Conservation (phyloP, 2,329 filamentous ascomycete genomes). For the Zalaria obscura region DNA sequence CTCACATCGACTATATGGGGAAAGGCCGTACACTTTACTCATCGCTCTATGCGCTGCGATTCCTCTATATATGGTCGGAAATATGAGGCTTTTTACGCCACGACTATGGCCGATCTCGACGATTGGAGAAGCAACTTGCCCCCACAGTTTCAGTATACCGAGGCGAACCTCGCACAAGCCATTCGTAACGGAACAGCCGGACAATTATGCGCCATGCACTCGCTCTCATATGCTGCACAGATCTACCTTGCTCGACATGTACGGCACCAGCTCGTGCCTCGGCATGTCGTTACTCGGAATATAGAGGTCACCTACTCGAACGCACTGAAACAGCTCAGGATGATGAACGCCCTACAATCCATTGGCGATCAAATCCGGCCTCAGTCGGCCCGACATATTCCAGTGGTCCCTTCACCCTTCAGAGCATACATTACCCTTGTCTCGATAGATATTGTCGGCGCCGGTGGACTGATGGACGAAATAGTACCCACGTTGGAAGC, state of each 20-base stretch:
- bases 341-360: conserved; percentile 11
- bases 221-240: conserved; percentile 50
- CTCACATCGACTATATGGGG: conserved; percentile 45
- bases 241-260: conserved; percentile 53
- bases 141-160: conserved; percentile 37
- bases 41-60: conserved; percentile 34
- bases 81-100: conserved; percentile 39
- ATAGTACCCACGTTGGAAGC: conserved; percentile 1
- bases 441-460: conserved; percentile 52
- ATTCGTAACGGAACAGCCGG: conserved; percentile 40
- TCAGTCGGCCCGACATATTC: conserved; percentile 7
- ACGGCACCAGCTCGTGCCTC: conserved; percentile 27
- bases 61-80: conserved; percentile 27
- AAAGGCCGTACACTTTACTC: conserved; percentile 46
- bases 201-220: conserved; percentile 49
- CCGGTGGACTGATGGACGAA: conserved; percentile 29
- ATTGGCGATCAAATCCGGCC: conserved; percentile 5
- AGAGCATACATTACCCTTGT: conserved; percentile 47
- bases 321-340: conserved; percentile 30
- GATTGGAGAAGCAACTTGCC: conserved; percentile 48
- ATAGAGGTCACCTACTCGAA: conserved; percentile 37
- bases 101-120: conserved; percentile 37
- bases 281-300: conserved; percentile 29
- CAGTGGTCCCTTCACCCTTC: conserved; percentile 30
- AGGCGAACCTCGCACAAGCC: conserved; percentile 43